phyloP scores from a whole-genome alignment of 192 early-diverging fungal genomes.

The Entophlyctis luteolus region DNA sequence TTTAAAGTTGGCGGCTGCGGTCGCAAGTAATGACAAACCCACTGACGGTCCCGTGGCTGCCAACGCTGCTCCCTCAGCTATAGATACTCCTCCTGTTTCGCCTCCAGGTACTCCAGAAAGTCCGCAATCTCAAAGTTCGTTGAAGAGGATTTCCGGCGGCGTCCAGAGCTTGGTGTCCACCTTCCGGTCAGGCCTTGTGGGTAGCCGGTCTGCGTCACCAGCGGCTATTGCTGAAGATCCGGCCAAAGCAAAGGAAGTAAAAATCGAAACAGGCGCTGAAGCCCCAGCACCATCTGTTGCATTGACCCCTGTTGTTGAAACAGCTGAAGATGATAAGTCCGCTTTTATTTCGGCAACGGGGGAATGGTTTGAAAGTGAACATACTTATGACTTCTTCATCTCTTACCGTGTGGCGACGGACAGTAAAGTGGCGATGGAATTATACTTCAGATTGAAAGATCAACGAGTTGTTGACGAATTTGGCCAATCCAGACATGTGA shows the following conservation, averaged over 20 bases:
- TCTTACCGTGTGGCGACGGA: constrained; percentile 26
- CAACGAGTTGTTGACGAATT: constrained; percentile 13
- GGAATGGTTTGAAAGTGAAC: constrained; percentile 9
- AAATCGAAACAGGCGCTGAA: not conserved
- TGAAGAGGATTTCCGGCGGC: not conserved
- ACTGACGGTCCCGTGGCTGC: not conserved
- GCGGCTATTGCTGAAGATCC: not conserved
- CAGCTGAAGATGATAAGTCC: not conserved
- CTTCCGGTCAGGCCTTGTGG: too few relatives aligned
- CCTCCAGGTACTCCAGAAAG: not conserved
- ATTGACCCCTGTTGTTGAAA: not conserved
- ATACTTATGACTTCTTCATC: constrained; percentile 34
- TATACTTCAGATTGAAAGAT: constrained; percentile 27
- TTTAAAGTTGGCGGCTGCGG: not conserved
- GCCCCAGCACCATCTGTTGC: too few relatives aligned
- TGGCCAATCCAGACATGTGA: constrained; percentile 1
- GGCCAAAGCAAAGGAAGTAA: not conserved
- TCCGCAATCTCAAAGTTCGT: not conserved
- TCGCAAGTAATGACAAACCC: not conserved
- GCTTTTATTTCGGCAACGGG: constrained; percentile 8
- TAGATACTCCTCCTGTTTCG: not conserved
- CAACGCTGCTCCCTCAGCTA: not conserved
- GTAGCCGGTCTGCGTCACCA: not conserved
- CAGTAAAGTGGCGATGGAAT: constrained; percentile 19
- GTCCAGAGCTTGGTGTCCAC: not conserved